These are phyloP conservation scores for Gossypium trilobum DNA, from an alignment of 441 rosid genomes.

Conservation along the genomic window DNA sequence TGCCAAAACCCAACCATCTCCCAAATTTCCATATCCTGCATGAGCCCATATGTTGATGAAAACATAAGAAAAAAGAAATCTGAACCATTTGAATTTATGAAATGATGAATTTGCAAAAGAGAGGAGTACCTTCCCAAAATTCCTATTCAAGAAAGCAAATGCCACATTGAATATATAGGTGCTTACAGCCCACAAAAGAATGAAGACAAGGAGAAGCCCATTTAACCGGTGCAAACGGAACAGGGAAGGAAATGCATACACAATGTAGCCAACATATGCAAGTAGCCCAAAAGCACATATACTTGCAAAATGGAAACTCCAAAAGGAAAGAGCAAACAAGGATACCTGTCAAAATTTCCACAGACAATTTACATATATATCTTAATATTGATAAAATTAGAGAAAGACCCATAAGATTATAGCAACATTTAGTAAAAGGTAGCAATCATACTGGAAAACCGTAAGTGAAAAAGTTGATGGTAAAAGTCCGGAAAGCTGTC, in stretches of 20 bases:
- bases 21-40: slow-evolving; percentile 95
- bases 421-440: background rate
- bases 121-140: slow-evolving; percentile 73
- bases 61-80: slow-evolving; percentile 11
- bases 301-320: slow-evolving; percentile 99
- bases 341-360: slow-evolving; percentile 62
- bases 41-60: slow-evolving; percentile 2
- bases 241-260: slow-evolving; percentile 90
- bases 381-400: slow-evolving; percentile 12
- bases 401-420: background rate
- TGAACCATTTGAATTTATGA: slow-evolving; percentile 13
- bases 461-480: slow-evolving; percentile 96
- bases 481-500: slow-evolving; percentile 85
- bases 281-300: slow-evolving; percentile 92
- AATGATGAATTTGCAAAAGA: slow-evolving; percentile 15
- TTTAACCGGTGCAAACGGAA: slow-evolving; percentile 85
- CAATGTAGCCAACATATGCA: slow-evolving; percentile 91
- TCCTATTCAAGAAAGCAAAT: slow-evolving; percentile 67
- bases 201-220: slow-evolving; percentile 93
- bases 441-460: slow-evolving; percentile 79
- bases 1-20: slow-evolving; percentile 99
- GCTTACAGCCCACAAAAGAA: slow-evolving; percentile 95
- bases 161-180: slow-evolving; percentile 93
- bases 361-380: slow-evolving; percentile 15
- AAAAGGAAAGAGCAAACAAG: slow-evolving; percentile 82